phyloP scores from a whole-genome alignment of 2,329 filamentous ascomycete genomes.

The Chrysoporthe deuterocubensis region DNA sequence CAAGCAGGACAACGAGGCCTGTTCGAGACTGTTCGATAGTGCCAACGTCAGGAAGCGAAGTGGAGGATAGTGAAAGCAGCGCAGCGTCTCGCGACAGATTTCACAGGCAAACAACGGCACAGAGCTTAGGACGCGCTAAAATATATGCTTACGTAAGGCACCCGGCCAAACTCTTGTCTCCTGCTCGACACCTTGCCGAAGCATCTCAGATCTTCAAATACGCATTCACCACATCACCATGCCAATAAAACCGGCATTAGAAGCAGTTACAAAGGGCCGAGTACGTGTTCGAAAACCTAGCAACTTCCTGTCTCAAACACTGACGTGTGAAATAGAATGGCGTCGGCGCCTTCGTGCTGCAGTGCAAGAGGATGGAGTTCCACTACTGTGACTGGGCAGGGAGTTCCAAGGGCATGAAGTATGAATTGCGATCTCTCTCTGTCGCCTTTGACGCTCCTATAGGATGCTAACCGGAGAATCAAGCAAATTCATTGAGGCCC shows the following conservation, averaged over 20 bases:
- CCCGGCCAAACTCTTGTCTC: slow-evolving; percentile 18
- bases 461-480: slow-evolving; percentile 18
- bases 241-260: slow-evolving; percentile 57
- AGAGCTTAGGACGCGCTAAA: slow-evolving; percentile 20
- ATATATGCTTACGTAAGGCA: slow-evolving; percentile 23
- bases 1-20: background rate
- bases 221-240: slow-evolving; percentile 46
- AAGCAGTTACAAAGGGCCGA: slow-evolving; percentile 56
- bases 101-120: slow-evolving; percentile 16
- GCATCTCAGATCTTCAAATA: slow-evolving; percentile 18
- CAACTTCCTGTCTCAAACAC: background rate
- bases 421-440: slow-evolving; percentile 38
- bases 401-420: slow-evolving; percentile 95
- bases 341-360: slow-evolving; percentile 93
- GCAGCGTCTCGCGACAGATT: slow-evolving; percentile 23
- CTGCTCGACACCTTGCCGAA: background rate
- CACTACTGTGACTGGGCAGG: slow-evolving; percentile 98
- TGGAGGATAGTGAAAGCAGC: slow-evolving; percentile 13
- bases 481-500: slow-evolving; percentile 80
- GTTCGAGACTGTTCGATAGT: background rate
- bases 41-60: background rate
- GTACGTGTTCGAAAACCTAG: slow-evolving; percentile 41
- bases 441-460: slow-evolving; percentile 4
- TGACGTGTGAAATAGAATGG: slow-evolving; percentile 70
- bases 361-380: slow-evolving; percentile 94